phyloP scores from a whole-genome alignment of 2,329 filamentous ascomycete genomes.

The Colletotrichum sp. region DNA sequence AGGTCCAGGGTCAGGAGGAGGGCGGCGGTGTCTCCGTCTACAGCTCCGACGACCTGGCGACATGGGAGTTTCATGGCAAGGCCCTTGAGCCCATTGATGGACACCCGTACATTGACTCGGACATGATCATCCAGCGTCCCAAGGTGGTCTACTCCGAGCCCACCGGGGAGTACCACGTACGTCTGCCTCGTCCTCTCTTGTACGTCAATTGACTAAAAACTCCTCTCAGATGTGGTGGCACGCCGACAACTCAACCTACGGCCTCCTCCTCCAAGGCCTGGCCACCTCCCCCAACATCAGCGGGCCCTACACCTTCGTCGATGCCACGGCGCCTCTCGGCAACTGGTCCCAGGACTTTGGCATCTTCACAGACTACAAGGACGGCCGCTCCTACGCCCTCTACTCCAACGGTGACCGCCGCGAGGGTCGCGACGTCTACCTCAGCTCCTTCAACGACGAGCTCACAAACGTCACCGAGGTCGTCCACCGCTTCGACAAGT shows the following conservation, averaged over 20 bases:
- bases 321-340: conserved; percentile 59
- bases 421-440: conserved; percentile 62
- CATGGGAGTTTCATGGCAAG: conserved; percentile 62
- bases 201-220: background rate
- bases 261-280: conserved; percentile 60
- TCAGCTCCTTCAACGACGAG: conserved; percentile 58
- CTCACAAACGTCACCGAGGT: conserved; percentile 56
- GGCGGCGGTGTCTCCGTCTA: conserved; percentile 66
- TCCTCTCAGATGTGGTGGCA: conserved; percentile 62
- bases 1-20: conserved; percentile 61
- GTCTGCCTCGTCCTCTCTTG: conserved; percentile 1
- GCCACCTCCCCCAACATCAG: conserved; percentile 56
- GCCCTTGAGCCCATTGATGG: conserved; percentile 61
- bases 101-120: conserved; percentile 58
- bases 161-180: conserved; percentile 60
- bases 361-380: conserved; percentile 64
- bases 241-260: conserved; percentile 63
- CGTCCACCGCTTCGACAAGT: conserved; percentile 62
- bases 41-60: conserved; percentile 65
- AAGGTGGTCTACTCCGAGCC: conserved; percentile 65
- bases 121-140: conserved; percentile 65
- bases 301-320: conserved; percentile 60
- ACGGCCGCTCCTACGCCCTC: conserved; percentile 59
- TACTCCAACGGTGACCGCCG: conserved; percentile 64
- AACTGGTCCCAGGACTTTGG: conserved; percentile 70